A percentile compares a stretch with the other conserved stretches of the same genome.
phyloP scores from a whole-genome alignment of 177 flowering plant genomes.

The Vitis hybrid region DNA sequence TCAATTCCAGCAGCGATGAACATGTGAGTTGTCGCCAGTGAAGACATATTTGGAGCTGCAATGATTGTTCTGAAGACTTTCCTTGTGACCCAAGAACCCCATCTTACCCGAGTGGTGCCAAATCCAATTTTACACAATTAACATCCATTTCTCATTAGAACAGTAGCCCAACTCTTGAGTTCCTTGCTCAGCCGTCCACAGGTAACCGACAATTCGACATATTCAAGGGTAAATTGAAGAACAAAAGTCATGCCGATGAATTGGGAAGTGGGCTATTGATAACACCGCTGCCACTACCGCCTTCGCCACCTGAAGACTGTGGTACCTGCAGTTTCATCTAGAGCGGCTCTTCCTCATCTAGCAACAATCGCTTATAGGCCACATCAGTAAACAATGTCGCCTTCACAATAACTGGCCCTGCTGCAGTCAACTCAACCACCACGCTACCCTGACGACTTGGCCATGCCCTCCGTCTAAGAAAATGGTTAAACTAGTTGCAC shows the following conservation, averaged over 20 bases:
- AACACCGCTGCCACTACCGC: conserved; percentile 21
- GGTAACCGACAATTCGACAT: conserved; percentile 66
- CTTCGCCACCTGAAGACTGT: conserved; percentile 33
- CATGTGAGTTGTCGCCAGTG: no score
- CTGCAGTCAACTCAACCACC: conserved; percentile 64
- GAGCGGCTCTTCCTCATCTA: conserved; percentile 58
- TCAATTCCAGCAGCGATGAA: no score
- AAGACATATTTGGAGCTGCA: no score
- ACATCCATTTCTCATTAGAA: no score
- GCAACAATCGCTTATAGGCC: conserved; percentile 69
- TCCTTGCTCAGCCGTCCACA: conserved; percentile 48
- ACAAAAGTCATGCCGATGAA: conserved; percentile 62
- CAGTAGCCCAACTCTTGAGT: no score
- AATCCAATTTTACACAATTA: no score
- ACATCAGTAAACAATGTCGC: conserved; percentile 74
- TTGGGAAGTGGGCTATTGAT: conserved; percentile 50
- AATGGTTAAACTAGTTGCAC: conserved; percentile 71
- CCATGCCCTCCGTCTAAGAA: conserved; percentile 80
- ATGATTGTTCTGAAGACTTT: no score
- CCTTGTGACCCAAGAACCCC: no score
- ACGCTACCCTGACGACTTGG: conserved; percentile 82
- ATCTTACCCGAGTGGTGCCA: no score
- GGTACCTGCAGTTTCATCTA: conserved; percentile 27
- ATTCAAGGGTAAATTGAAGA: conserved; percentile 74
- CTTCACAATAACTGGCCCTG: conserved; percentile 75